Evolutionary conservation across 768 basidiomycete species (phyloP).

Genomic region (Leccinum incarnatum): DNA sequence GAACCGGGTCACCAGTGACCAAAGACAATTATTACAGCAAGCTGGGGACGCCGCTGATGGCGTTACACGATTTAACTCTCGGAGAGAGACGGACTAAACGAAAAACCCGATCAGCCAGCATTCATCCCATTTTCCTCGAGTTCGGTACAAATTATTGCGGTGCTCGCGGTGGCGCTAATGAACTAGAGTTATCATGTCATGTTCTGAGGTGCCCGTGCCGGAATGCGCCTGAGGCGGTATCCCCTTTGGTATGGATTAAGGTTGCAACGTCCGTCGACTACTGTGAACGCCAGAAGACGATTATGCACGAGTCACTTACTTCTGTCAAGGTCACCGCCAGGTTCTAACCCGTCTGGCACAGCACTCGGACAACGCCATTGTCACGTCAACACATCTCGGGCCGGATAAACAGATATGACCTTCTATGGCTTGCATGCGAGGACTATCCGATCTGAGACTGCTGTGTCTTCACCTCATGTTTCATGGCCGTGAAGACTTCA

Average conservation of each 20-base stretch:
- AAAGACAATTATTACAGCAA: not conserved
- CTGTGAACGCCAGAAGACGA: not conserved
- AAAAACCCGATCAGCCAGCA: not conserved
- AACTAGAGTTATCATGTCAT: not conserved
- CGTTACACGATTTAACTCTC: not conserved
- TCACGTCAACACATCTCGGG: not conserved
- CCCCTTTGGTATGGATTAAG: constrained; percentile 4
- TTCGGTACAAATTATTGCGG: not conserved
- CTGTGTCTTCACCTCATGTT: not conserved
- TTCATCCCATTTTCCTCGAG: not conserved
- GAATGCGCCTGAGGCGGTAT: not conserved
- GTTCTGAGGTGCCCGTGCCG: not conserved
- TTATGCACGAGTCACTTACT: not conserved
- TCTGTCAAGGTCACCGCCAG: not conserved
- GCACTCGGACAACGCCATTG: not conserved
- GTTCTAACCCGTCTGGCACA: not conserved
- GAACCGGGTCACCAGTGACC: constrained; percentile 4
- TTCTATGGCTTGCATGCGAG: not conserved
- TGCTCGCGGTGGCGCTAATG: not conserved
- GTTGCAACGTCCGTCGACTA: not conserved
- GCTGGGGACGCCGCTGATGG: not conserved
- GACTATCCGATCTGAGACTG: not conserved
- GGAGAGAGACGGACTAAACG: not conserved
- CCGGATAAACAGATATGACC: constrained; percentile 1
- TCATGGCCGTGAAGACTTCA: not conserved